Evolutionary conservation across 306 rosid genomes (phyloP), one percentile per base, ranked within the genome.

Genomic region (Dalbergia oliveri): DNA sequence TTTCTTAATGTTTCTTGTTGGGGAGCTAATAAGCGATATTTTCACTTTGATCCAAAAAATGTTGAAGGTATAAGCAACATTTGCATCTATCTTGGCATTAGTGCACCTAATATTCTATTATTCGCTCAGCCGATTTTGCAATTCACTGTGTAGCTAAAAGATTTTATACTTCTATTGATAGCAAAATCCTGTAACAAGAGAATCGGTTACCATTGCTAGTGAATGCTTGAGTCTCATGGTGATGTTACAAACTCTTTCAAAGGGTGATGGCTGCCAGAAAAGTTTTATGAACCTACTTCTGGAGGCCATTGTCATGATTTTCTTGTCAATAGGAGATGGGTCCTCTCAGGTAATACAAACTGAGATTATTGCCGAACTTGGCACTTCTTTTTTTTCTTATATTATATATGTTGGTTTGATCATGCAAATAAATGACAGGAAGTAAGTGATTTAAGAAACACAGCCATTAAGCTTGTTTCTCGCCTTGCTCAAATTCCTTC

Each of bases 401-500:
- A 7, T 26, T 26, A 44, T 8, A 0, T 23, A 7, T 58, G 41
- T 39, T 83, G 73, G 62, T 79, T 83, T 83, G 67, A 84, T 76
- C 39, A 58, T 84, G 77, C 54, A 15, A 82, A 47, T 49, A 43
- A 78, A 73, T 77, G 81, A 72, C 94, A 95, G 99, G 98, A 90
- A 79, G 86, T 86, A 18, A 84, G 69, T 65, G 94, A 90, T 81
- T 81, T 95, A 79, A 93, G 88, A 86, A 90, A 85, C 83, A 88
- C 89, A 16, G 81, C 98, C 15, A 51, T 90, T 79, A 89, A 83
- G 88, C 91, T 95, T 78, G 99, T 95, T 78, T 93, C 99, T 82
- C 97, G 87, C 81, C 90, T 93, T 83, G 98, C 98, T 64, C 99
- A 91, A 89, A 78, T 95, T 81, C 98, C 96, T 86, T 87, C 97